Conservation (phyloP, 1,284 basidiomycete species). For the Fomitopsis palustris region DNA sequence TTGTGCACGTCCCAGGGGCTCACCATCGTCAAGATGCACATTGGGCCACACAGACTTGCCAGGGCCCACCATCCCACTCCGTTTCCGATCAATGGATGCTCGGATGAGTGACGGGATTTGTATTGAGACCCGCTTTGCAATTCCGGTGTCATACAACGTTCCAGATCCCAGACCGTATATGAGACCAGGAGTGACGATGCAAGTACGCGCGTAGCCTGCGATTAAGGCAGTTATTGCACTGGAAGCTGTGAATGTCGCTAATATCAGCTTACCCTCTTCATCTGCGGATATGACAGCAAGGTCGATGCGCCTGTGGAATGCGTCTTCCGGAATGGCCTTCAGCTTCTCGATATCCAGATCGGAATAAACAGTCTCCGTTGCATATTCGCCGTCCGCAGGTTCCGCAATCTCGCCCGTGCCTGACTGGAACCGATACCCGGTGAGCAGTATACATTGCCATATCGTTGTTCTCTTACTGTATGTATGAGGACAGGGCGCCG, state of each 20-base stretch:
- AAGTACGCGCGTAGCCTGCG: conserved; percentile 40
- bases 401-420: conserved; percentile 34
- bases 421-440: conserved; percentile 28
- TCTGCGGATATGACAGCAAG: conserved; percentile 37
- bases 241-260: too few species aligned
- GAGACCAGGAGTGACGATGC: conserved; percentile 44
- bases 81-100: conserved; percentile 28
- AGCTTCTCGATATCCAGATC: conserved; percentile 39
- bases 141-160: conserved; percentile 39
- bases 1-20: too few species aligned
- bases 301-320: conserved; percentile 42
- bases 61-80: conserved; percentile 24
- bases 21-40: conserved; percentile 43
- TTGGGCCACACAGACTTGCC: conserved; percentile 42
- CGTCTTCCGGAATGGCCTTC: conserved; percentile 32
- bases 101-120: conserved; percentile 41
- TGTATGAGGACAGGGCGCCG: conserved; percentile 45
- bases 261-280: conserved; percentile 35
- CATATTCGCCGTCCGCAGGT: conserved; percentile 32
- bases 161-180: conserved; percentile 46
- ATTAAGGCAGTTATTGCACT: not conserved
- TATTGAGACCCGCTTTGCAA: conserved; percentile 42
- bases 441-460: too few species aligned
- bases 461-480: too few species aligned
- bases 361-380: conserved; percentile 39